Percentiles rank a stretch among this genome's conserved stretches.
These are phyloP conservation scores for Colletotrichum godetiae DNA, from an alignment of 2,329 filamentous ascomycete genomes.

Conservation along the genomic window DNA sequence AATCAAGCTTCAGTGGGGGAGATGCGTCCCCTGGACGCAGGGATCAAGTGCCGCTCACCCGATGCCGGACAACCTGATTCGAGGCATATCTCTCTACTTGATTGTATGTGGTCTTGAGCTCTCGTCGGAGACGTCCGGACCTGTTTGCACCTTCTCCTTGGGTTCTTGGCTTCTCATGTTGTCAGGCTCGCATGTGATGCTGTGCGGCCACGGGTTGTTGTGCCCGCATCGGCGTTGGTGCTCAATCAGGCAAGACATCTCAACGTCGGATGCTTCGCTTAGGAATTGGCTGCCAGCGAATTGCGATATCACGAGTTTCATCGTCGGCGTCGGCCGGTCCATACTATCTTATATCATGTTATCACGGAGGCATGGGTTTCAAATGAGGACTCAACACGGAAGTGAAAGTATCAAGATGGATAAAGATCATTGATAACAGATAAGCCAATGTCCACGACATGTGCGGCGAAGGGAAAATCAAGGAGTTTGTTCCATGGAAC, in stretches of 20 bases:
- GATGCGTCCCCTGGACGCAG: background rate
- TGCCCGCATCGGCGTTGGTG: conserved; percentile 1
- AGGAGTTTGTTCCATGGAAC: background rate
- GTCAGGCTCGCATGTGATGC: background rate
- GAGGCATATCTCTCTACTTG: background rate
- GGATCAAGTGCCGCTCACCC: conserved; percentile 5
- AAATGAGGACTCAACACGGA: background rate
- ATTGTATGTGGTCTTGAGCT: background rate
- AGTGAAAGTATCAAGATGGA: background rate
- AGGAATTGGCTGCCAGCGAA: background rate
- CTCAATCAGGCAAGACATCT: conserved; percentile 3
- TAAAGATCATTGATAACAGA: background rate
- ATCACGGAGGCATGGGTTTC: background rate
- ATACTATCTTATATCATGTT: background rate
- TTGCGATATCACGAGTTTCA: background rate
- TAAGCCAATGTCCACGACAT: background rate
- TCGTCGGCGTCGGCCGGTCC: background rate
- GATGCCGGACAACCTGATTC: background rate
- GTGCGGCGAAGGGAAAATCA: background rate
- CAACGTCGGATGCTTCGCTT: background rate
- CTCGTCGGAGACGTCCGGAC: background rate
- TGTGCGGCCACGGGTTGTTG: background rate
- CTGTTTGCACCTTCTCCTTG: background rate
- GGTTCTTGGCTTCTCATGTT: background rate
- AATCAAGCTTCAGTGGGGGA: background rate